Evolutionary conservation across 2,329 filamentous ascomycete species (phyloP).

Genomic region (Triangularia setosa): DNA sequence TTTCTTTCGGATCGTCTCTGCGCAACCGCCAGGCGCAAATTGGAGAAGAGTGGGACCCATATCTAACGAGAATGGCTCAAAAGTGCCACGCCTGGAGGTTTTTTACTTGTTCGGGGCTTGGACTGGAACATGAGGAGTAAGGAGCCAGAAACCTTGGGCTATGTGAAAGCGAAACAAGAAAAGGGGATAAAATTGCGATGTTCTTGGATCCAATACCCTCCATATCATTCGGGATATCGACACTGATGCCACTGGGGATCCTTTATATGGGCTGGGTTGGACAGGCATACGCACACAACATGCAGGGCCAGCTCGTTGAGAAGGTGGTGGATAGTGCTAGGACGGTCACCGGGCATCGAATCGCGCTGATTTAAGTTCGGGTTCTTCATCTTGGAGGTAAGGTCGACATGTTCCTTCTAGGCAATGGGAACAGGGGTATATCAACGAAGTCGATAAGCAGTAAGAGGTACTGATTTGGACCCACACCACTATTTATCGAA

Average conservation of each 20-base stretch:
- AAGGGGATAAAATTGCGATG: not conserved
- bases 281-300: not conserved
- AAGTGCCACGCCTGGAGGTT: not conserved
- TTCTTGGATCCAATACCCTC: not conserved
- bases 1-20: not conserved
- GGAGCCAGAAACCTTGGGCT: not conserved
- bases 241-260: not conserved
- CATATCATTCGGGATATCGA: not conserved
- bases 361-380: not conserved
- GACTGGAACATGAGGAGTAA: not conserved
- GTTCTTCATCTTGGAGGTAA: not conserved
- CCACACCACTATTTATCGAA: too few species aligned
- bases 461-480: too few species aligned
- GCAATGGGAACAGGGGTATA: too few species aligned
- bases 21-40: not conserved
- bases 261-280: not conserved
- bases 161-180: not conserved
- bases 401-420: not conserved
- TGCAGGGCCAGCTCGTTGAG: not conserved
- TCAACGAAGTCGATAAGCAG: too few species aligned
- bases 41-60: not conserved
- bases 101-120: not conserved
- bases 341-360: not conserved
- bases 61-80: not conserved
- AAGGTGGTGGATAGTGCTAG: not conserved